Conservation (phyloP, 805 yeast genomes). For the Schwanniomyces sp. region DNA sequence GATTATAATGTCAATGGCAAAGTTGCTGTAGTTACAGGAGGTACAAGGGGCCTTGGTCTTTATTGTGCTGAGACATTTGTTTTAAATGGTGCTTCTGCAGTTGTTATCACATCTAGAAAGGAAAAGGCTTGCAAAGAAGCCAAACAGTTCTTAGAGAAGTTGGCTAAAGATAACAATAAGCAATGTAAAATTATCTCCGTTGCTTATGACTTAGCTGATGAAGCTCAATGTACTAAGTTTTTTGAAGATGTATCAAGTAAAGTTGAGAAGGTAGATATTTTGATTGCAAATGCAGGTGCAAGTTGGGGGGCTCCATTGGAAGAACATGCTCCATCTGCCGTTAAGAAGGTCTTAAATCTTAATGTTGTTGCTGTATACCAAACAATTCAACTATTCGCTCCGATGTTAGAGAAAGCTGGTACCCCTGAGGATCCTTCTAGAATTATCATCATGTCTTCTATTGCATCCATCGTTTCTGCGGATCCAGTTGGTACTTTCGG, state of each 20-base stretch:
- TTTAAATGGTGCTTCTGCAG: conserved; percentile 58
- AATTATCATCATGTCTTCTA: conserved; percentile 64
- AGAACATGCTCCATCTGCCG: conserved; percentile 58
- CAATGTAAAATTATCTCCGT: conserved; percentile 37
- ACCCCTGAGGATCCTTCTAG: conserved; percentile 58
- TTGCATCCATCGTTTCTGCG: conserved; percentile 50
- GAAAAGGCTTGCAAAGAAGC: conserved; percentile 61
- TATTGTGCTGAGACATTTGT: conserved; percentile 66
- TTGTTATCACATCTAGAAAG: conserved; percentile 66
- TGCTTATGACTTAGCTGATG: conserved; percentile 57
- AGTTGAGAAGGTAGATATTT: conserved; percentile 54
- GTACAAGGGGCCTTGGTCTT: conserved; percentile 73
- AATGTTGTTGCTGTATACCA: conserved; percentile 70
- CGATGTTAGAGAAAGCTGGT: conserved; percentile 55
- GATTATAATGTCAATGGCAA: conserved; percentile 56
- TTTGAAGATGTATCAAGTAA: conserved; percentile 36
- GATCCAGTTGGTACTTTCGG: conserved; percentile 61
- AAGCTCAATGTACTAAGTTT: conserved; percentile 48
- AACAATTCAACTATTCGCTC: conserved; percentile 62
- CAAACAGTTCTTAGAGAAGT: conserved; percentile 36
- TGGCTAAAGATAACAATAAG: conserved; percentile 35
- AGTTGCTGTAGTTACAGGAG: conserved; percentile 69
- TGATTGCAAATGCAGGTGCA: conserved; percentile 79
- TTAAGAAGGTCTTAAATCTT: conserved; percentile 61
- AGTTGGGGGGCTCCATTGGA: conserved; percentile 71